phyloP scores from a whole-genome alignment of 139 green algal species.

The Diplosphaera chodatii region DNA sequence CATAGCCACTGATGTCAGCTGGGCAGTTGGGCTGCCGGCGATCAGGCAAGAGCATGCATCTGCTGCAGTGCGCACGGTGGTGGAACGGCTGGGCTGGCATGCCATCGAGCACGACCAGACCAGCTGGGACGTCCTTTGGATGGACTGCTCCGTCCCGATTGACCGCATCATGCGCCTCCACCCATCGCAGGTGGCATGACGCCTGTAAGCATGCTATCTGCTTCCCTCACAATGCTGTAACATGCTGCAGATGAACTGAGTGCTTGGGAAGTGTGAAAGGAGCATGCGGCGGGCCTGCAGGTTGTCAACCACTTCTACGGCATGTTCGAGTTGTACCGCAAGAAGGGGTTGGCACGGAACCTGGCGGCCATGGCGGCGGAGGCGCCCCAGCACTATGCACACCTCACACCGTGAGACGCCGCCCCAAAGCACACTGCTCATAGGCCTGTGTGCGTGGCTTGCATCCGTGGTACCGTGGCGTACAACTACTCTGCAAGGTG shows the following conservation, averaged over 20 bases:
- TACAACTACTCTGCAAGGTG: too few species aligned
- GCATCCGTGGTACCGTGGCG: too few species aligned
- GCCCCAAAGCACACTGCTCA: too few species aligned
- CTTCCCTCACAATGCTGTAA: too few species aligned
- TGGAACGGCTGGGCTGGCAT: slow-evolving; percentile 63
- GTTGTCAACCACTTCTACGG: slow-evolving; percentile 86
- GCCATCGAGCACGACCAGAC: slow-evolving; percentile 50
- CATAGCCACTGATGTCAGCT: too few species aligned
- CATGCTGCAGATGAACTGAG: too few species aligned
- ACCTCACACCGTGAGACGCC: slow-evolving; percentile 50
- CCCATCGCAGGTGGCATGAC: slow-evolving; percentile 49
- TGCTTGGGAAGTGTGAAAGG: too few species aligned
- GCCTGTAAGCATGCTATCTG: too few species aligned
- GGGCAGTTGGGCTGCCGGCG: too few species aligned
- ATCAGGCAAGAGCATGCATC: too few species aligned
- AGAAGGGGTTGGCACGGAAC: slow-evolving; percentile 67
- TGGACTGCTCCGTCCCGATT: slow-evolving; percentile 61
- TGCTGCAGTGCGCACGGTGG: slow-evolving; percentile 46
- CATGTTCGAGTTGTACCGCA: slow-evolving; percentile 80
- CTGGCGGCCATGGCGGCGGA: slow-evolving; percentile 46
- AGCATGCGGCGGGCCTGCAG: too few species aligned
- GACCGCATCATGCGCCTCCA: slow-evolving; percentile 60
- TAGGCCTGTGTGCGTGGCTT: too few species aligned
- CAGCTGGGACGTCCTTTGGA: slow-evolving; percentile 66
- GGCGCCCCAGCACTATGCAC: slow-evolving; percentile 39